Evolutionary conservation across 768 basidiomycete genomes (phyloP), one percentile per base, ranked within the genome.

Genomic region (Filobasidium wieringae): DNA sequence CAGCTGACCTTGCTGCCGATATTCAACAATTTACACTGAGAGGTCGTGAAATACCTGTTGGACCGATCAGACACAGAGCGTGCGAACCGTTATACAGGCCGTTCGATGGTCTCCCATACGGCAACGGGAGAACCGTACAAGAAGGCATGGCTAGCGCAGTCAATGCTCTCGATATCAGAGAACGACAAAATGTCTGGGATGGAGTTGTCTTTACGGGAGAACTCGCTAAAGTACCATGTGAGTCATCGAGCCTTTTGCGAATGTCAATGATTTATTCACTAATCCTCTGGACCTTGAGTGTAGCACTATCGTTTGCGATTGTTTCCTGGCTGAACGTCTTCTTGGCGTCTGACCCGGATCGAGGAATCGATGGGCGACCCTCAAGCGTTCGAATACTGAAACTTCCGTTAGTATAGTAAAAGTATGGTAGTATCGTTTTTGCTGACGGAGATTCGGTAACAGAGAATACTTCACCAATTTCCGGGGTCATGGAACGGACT

Each of bases 401-500:
- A 12, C 66, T 71, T 27, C 72, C 72, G 56, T 68, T 31, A 58
- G 67, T 64, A 2, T 50, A 34, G 6, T 24, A 50, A 19, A 30
- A 27, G 36, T 11, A 19, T 39, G 32, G 14, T 29, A 14, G 2
- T 26, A 17, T 11, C 31, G 7, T 7, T 11, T 43, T 32, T n/a
- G 19, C 7, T 41, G 17, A 32, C 40, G 24, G 15, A 30, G 8
- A 1, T n/a, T 26, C 30, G 12, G n/a, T 15, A 14, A 6, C 34
- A 68, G 67, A 22, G 69, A 71, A 14, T 73, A 73, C 56, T 73
- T 70, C 58, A 63, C 66, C 15, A 66, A 68, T 34, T 71, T 65
- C 53, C 65, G 67, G 50, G 65, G 64, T 19, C 15, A 61, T 0
- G 65, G 63, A 11, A 64, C 62, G 6, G 67, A 71, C 17, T 55